Evolutionary conservation across 352 stramenopile genomes (phyloP).

Genomic region (Phytopythium montanum): DNA sequence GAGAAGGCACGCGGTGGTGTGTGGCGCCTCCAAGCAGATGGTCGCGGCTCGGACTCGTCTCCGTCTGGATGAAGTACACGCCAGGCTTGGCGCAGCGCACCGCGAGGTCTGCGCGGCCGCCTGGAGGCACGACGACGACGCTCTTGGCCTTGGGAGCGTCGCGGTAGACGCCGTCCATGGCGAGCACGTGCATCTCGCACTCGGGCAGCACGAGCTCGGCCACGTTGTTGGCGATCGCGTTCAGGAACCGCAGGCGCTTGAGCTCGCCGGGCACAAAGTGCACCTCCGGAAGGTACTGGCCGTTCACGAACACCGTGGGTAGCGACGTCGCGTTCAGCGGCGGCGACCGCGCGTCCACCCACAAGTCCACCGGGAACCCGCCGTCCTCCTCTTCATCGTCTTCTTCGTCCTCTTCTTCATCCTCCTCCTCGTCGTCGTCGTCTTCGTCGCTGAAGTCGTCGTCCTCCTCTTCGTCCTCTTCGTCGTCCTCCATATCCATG

Average conservation of each 20-base stretch:
- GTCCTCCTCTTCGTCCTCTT: constrained; percentile 4
- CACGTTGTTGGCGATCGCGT: constrained; percentile 56
- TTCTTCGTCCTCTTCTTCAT: constrained; percentile 19
- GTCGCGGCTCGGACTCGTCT: too few relatives aligned
- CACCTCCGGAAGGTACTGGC: constrained; percentile 63
- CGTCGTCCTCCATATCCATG: constrained; percentile 16
- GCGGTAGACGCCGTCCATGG: constrained; percentile 62
- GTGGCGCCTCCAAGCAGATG: too few relatives aligned
- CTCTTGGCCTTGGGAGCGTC: constrained; percentile 27
- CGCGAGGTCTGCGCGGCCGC: constrained; percentile 53
- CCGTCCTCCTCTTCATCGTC: constrained; percentile 8
- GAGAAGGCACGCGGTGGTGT: too few relatives aligned
- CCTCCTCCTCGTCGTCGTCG: not conserved
- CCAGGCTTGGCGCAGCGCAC: too few relatives aligned
- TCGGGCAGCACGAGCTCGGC: constrained; percentile 54
- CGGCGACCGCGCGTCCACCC: constrained; percentile 35
- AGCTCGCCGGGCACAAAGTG: constrained; percentile 47
- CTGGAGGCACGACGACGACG: constrained; percentile 51
- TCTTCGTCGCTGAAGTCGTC: too few relatives aligned
- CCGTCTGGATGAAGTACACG: too few relatives aligned
- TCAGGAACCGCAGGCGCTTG: constrained; percentile 55
- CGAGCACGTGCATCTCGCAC: constrained; percentile 49
- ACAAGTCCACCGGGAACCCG: constrained; percentile 35
- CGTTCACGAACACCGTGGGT: constrained; percentile 49
- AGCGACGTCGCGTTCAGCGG: constrained; percentile 42